A percentile compares a stretch with the other conserved stretches of the same genome.
Conservation (phyloP, 2,329 filamentous ascomycete genomes). For the Pestalotiopsis sp. region DNA sequence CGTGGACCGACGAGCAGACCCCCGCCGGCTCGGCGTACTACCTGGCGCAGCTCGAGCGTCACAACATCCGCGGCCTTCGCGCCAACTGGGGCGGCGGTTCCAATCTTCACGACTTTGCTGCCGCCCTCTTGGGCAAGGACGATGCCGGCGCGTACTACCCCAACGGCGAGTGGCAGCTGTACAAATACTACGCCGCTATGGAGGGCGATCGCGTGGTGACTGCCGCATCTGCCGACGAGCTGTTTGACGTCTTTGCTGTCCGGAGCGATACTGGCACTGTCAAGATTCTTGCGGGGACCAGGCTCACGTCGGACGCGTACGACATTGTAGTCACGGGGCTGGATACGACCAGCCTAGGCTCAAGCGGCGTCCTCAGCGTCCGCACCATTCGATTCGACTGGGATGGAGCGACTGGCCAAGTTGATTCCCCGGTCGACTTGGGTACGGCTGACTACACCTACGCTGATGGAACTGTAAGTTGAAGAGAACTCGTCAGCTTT, state of each 20-base stretch:
- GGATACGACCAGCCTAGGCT: neutral
- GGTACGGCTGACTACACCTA: neutral
- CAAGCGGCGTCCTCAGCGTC: neutral
- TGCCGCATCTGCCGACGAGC: neutral
- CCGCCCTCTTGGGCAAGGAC: slow-evolving; percentile 38
- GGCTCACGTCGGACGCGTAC: neutral
- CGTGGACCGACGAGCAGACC: slow-evolving; percentile 39
- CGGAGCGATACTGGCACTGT: neutral
- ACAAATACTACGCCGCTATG: slow-evolving; percentile 1
- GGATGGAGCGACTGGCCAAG: neutral
- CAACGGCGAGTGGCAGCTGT: slow-evolving; percentile 5
- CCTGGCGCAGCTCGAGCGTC: slow-evolving; percentile 48
- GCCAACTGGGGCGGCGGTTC: slow-evolving; percentile 47
- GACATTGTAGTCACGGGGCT: neutral
- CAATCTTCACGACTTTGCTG: slow-evolving; percentile 46
- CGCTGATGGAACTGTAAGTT: neutral
- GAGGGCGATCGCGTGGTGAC: neutral
- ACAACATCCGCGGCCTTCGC: slow-evolving; percentile 42
- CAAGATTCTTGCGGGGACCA: neutral
- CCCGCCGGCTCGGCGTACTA: slow-evolving; percentile 45
- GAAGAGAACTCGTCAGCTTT: neutral
- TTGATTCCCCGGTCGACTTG: neutral
- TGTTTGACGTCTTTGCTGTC: neutral
- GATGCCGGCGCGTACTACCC: neutral
- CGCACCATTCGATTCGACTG: neutral